Conservation (phyloP, 129 eudicot species). For the Helichrysum umbraculigerum region DNA sequence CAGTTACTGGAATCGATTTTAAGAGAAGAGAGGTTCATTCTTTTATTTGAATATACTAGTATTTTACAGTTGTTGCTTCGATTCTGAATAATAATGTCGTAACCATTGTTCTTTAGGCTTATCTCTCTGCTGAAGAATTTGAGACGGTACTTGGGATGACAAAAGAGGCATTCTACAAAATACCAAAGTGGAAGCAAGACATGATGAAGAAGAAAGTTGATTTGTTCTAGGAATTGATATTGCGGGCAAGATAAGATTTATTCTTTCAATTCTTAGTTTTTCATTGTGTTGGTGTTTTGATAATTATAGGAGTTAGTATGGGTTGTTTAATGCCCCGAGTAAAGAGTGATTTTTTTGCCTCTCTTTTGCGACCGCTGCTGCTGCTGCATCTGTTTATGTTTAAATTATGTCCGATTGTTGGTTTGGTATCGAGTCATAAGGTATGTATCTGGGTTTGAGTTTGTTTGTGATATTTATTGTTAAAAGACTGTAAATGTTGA, state of each 20-base stretch:
- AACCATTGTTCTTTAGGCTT: constrained; percentile 46
- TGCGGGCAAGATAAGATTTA: constrained; percentile 18
- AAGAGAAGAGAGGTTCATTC: constrained; percentile 80
- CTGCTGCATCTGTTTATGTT: constrained; percentile 19
- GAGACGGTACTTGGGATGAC: constrained; percentile 52
- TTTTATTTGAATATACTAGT: background rate
- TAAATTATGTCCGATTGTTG: constrained; percentile 29
- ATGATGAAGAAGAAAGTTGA: constrained; percentile 80
- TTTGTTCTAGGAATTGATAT: constrained; percentile 53
- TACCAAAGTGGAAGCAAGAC: constrained; percentile 96
- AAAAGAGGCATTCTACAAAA: constrained; percentile 74
- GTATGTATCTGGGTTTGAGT: constrained; percentile 34
- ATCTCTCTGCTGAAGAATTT: constrained; percentile 75
- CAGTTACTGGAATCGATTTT: constrained; percentile 87
- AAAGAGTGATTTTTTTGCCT: constrained; percentile 61
- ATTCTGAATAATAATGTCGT: background rate
- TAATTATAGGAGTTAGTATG: constrained; percentile 38
- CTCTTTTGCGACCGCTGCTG: constrained; percentile 38
- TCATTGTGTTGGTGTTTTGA: constrained; percentile 22
- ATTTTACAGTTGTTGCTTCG: background rate
- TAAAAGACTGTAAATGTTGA: constrained; percentile 36
- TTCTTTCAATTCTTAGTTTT: constrained; percentile 29
- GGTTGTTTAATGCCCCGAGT: constrained; percentile 36
- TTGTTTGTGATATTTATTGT: constrained; percentile 38
- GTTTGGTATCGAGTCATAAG: constrained; percentile 9